Evolutionary conservation across 202 grass and related monocot species (phyloP), one percentile per base, ranked within the genome.

Genomic region (Musa balbisiana): DNA sequence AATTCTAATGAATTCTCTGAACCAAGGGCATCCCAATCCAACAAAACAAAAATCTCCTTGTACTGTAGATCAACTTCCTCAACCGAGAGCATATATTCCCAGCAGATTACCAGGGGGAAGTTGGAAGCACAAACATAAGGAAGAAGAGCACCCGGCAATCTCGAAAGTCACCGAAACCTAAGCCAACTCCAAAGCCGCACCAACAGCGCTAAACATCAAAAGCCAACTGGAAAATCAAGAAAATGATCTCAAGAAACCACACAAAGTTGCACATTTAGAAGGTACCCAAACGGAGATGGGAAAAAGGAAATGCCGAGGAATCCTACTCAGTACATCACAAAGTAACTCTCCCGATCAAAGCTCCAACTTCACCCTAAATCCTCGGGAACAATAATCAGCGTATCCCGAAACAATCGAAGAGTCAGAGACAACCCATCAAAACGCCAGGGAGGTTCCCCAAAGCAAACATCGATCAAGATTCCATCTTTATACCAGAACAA

Each of bases 141-240:
- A 65, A 10, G 62, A 5, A 65, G n/a, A 65, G 62, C 6, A 65
- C 62, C n/a, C 62, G 10, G 62, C 1, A 65, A 65, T 27, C 23
- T 65, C 62, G 23, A 65, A 9, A 8, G 15, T 6, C 3, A n/a
- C 14, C 56, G n/a, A 60, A n/a, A 60, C 56, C 14, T 21, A 60
- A 60, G 17, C 16, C 17, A 60, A 19, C 56, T 19, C 33, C 33
- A 43, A 20, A 60, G 1, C 56, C n/a, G 17, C 17, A 65, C 20
- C 11, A 26, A 26, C 9, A 9, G 66, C 8, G 67, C 33, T 51
- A 70, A 49, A 10, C 16, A 70, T 70, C 67, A 51, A 70, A 69
- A 20, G 14, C 67, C 67, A 51, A 70, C 67, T 14, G 33, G 51
- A 70, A 51, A 70, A 70, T 33, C 2, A 51, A 70, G 67, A 70